Evolutionary conservation across 306 rosid genomes (phyloP).

Genomic region (Datisca glomerata): DNA sequence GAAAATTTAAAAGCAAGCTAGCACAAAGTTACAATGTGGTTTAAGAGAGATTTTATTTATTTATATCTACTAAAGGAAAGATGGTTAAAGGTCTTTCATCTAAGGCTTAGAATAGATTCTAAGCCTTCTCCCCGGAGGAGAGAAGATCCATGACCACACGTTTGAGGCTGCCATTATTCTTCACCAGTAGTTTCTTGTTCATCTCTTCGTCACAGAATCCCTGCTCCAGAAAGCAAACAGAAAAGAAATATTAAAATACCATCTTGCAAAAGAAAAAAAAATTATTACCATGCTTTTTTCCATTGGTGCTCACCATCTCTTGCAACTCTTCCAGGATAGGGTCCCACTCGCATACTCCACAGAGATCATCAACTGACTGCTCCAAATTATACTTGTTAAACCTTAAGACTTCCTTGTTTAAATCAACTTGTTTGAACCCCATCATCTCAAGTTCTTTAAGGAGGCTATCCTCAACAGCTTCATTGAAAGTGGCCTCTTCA

Average conservation of each 20-base stretch:
- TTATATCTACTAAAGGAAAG: too few relatives aligned
- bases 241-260: neutral
- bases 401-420: slow-evolving; percentile 77
- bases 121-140: slow-evolving; percentile 36
- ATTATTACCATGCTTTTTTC: neutral
- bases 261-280: neutral
- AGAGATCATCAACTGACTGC: slow-evolving; percentile 66
- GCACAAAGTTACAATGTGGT: too few relatives aligned
- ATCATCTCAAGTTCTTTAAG: slow-evolving; percentile 71
- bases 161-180: slow-evolving; percentile 84
- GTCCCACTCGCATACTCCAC: slow-evolving; percentile 71
- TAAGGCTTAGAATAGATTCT: too few relatives aligned
- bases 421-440: slow-evolving; percentile 68
- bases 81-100: too few relatives aligned
- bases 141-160: slow-evolving; percentile 90
- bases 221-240: slow-evolving; percentile 24
- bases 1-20: too few relatives aligned
- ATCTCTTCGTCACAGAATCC: slow-evolving; percentile 52
- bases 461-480: slow-evolving; percentile 39
- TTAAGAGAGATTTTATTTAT: too few relatives aligned
- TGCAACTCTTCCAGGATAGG: slow-evolving; percentile 71
- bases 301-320: slow-evolving; percentile 81
- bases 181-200: slow-evolving; percentile 67
- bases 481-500: slow-evolving; percentile 13
- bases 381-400: slow-evolving; percentile 56